These are phyloP conservation scores for Dactylorhiza incarnata DNA, from an alignment of 106 monocot genomes.

Conservation along the genomic window DNA sequence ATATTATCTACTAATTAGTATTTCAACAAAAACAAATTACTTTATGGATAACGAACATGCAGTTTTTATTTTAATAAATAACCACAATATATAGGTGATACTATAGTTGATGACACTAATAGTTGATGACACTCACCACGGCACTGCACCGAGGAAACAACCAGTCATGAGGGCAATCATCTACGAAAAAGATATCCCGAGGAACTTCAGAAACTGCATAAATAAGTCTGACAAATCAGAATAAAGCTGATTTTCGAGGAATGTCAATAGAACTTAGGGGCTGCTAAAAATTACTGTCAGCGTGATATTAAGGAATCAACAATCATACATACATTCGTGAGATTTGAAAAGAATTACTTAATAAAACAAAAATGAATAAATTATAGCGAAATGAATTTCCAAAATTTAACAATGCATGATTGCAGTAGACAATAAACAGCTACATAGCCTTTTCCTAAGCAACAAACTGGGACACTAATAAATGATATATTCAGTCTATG, in stretches of 20 bases:
- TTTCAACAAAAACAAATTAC: neutral
- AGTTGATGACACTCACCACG: slow-evolving; percentile 48
- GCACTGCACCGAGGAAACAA: slow-evolving; percentile 89
- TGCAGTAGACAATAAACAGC: neutral
- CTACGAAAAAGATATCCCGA: slow-evolving; percentile 63
- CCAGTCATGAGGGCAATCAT: slow-evolving; percentile 98
- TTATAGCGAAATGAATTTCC: neutral
- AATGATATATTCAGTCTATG: neutral
- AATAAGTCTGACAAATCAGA: slow-evolving; percentile 1
- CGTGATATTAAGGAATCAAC: neutral
- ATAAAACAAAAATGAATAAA: neutral
- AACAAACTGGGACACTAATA: neutral
- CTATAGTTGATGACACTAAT: slow-evolving; percentile 11
- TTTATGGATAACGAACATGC: neutral
- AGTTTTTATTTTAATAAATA: neutral
- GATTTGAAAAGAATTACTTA: neutral
- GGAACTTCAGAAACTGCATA: slow-evolving; percentile 63
- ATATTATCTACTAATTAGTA: neutral
- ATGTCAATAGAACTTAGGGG: neutral
- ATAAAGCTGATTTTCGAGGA: slow-evolving; percentile 8
- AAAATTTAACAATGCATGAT: neutral
- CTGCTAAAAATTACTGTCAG: neutral
- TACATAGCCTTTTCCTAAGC: neutral
- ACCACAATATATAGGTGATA: neutral
- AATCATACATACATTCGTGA: neutral